phyloP scores from a whole-genome alignment of 169 alveolate species.

The Sarcocystis neurona region DNA sequence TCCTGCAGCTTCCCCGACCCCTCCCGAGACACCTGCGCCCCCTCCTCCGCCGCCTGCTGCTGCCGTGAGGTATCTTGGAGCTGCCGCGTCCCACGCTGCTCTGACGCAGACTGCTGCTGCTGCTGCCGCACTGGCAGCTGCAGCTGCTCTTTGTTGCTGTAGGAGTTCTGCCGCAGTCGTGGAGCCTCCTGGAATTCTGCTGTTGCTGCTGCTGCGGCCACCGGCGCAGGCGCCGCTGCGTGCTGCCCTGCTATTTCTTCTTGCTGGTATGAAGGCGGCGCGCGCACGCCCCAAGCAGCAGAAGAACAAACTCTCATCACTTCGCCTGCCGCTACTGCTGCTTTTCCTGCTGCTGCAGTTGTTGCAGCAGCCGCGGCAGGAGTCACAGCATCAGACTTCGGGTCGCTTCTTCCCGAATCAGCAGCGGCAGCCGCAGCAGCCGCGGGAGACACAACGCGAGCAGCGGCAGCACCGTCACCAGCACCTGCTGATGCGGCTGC shows the following conservation, averaged over 20 bases:
- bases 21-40: not conserved
- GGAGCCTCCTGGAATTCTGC: too few relatives aligned
- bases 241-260: too few relatives aligned
- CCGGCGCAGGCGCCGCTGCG: too few relatives aligned
- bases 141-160: too few relatives aligned
- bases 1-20: not conserved
- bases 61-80: too few relatives aligned
- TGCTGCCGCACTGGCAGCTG: conserved; percentile 28
- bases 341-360: conserved; percentile 36
- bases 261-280: too few relatives aligned
- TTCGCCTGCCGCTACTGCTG: conserved; percentile 32
- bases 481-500: conserved; percentile 23
- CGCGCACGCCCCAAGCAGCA: too few relatives aligned
- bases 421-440: not conserved
- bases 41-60: not conserved
- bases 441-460: not conserved
- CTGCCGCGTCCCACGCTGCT: too few relatives aligned
- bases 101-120: conserved; percentile 58
- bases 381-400: conserved; percentile 17
- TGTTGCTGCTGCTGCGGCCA: too few relatives aligned
- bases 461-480: not conserved
- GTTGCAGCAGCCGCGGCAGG: conserved; percentile 7
- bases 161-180: too few relatives aligned
- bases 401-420: not conserved
- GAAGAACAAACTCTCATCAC: too few relatives aligned